Evolutionary conservation across 2,329 filamentous ascomycete species (phyloP).

Genomic region (Phialocephala sp.): DNA sequence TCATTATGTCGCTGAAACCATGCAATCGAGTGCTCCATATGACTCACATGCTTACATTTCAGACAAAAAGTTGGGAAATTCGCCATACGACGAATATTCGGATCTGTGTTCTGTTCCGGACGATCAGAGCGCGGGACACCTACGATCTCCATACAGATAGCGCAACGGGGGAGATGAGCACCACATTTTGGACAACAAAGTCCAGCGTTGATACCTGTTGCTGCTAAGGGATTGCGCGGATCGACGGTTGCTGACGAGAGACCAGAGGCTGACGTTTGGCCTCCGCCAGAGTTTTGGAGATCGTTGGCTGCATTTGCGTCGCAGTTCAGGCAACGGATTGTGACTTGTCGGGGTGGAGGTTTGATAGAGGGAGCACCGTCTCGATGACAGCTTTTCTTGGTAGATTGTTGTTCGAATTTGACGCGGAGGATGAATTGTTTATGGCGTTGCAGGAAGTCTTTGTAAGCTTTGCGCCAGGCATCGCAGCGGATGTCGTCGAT

Average conservation of each 20-base stretch:
- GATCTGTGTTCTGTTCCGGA: constrained; percentile 57
- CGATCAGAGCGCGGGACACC: constrained; percentile 66
- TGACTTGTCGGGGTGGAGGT: constrained; percentile 71
- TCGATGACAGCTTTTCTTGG: constrained; percentile 66
- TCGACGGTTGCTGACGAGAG: constrained; percentile 30
- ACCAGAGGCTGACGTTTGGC: constrained; percentile 25
- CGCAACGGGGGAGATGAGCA: constrained; percentile 69
- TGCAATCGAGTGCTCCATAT: constrained; percentile 69
- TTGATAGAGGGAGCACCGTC: constrained; percentile 68
- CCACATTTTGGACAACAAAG: constrained; percentile 71
- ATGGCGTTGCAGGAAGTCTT: constrained; percentile 74
- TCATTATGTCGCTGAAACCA: constrained; percentile 71
- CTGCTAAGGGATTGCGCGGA: constrained; percentile 60
- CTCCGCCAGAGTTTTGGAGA: constrained; percentile 32
- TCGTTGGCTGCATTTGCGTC: constrained; percentile 61
- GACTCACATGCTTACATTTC: constrained; percentile 70
- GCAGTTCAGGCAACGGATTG: constrained; percentile 79
- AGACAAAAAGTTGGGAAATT: constrained; percentile 73
- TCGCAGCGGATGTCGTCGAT: constrained; percentile 77
- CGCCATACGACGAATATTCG: constrained; percentile 52
- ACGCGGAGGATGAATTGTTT: constrained; percentile 76
- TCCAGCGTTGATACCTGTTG: constrained; percentile 62
- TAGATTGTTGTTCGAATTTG: constrained; percentile 79
- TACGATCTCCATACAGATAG: constrained; percentile 70
- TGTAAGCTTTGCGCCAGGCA: constrained; percentile 75